Percentiles rank a stretch among this genome's conserved stretches.
These are phyloP conservation scores for Blastomyces parvus DNA, from an alignment of 2,329 filamentous ascomycete species.

Conservation along the genomic window DNA sequence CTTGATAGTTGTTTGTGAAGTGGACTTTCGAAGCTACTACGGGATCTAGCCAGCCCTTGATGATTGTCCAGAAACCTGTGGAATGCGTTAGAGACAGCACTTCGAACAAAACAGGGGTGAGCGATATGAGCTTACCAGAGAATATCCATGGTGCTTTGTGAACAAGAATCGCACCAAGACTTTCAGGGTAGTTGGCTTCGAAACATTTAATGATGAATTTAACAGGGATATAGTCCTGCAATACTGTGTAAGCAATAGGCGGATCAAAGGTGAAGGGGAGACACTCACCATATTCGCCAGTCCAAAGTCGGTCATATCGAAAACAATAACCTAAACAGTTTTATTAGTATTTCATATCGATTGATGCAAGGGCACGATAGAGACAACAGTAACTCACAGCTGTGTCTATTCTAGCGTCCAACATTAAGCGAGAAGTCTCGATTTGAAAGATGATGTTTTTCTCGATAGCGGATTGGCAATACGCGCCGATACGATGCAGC, in stretches of 20 bases:
- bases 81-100: slow-evolving; percentile 5
- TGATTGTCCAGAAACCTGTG: slow-evolving; percentile 86
- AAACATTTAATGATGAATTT: slow-evolving; percentile 99
- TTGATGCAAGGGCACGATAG: slow-evolving; percentile 8
- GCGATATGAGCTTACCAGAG: slow-evolving; percentile 51
- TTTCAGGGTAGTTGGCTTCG: slow-evolving; percentile 96
- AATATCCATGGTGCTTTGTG: slow-evolving; percentile 98
- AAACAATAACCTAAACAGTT: slow-evolving; percentile 63
- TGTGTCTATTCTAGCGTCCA: slow-evolving; percentile 75
- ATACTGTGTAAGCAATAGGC: slow-evolving; percentile 17
- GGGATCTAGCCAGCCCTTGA: slow-evolving; percentile 91
- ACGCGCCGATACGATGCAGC: slow-evolving; percentile 71
- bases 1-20: slow-evolving; percentile 73
- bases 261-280: slow-evolving; percentile 9
- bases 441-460: slow-evolving; percentile 89
- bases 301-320: slow-evolving; percentile 91
- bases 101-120: neutral
- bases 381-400: slow-evolving; percentile 54
- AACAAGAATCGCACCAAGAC: slow-evolving; percentile 76
- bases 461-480: slow-evolving; percentile 72
- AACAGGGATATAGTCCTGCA: slow-evolving; percentile 78
- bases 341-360: slow-evolving; percentile 17
- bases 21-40: slow-evolving; percentile 91
- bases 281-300: slow-evolving; percentile 76
- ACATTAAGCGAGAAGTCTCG: slow-evolving; percentile 79